Evolutionary conservation across 2,329 filamentous ascomycete species (phyloP).

Genomic region (Paecilomyces sp.): DNA sequence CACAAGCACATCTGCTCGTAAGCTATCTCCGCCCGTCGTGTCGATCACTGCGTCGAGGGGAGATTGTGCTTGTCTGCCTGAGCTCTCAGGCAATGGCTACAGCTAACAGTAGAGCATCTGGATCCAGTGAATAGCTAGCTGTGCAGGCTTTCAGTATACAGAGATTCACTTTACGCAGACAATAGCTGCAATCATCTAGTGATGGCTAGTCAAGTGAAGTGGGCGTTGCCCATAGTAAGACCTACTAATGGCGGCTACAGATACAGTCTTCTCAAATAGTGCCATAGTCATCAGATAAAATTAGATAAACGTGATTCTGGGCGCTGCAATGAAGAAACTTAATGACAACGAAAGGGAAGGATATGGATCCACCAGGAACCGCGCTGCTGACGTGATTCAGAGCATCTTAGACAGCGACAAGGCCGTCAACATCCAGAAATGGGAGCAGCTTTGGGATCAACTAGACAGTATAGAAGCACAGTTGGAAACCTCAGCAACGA

Average conservation of each 20-base stretch:
- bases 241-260: not conserved
- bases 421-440: not conserved
- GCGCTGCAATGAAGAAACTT: not conserved
- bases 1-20: not conserved
- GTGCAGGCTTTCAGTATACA: not conserved
- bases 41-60: not conserved
- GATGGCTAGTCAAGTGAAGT: not conserved
- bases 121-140: not conserved
- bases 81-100: not conserved
- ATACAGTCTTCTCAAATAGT: not conserved
- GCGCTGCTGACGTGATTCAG: not conserved
- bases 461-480: not conserved
- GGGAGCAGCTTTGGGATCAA: not conserved
- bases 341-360: not conserved
- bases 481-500: not conserved
- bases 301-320: not conserved
- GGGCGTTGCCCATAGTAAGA: not conserved
- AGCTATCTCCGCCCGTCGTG: not conserved
- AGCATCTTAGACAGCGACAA: not conserved
- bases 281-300: not conserved
- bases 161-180: not conserved
- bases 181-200: not conserved
- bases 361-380: not conserved
- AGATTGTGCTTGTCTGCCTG: not conserved
- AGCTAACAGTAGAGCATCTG: not conserved